A percentile compares a stretch with the other conserved stretches of the same genome.
phyloP scores from a whole-genome alignment of 2,329 filamentous ascomycete species.

The Curvularia spicifera region DNA sequence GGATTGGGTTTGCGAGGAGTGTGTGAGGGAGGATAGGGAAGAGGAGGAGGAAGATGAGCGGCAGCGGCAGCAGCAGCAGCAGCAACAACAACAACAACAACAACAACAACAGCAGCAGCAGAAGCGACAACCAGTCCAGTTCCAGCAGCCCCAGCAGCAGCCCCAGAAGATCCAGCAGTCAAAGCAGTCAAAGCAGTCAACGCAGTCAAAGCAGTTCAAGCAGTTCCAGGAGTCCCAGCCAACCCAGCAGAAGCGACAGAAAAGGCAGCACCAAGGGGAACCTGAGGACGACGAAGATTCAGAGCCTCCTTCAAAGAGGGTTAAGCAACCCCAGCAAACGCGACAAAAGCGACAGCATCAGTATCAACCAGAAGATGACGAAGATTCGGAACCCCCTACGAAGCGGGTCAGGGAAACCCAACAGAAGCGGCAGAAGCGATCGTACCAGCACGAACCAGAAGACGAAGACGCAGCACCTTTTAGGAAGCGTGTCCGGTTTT shows the following conservation, averaged over 20 bases:
- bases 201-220: too few relatives aligned
- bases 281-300: neutral
- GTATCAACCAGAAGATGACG: neutral
- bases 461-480: neutral
- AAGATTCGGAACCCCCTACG: neutral
- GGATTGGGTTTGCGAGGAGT: constrained; percentile 4
- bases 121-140: neutral
- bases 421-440: too few relatives aligned
- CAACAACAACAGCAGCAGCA: neutral
- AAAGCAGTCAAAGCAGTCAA: neutral
- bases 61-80: neutral
- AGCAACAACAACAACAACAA: too few relatives aligned
- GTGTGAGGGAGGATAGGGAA: neutral
- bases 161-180: neutral
- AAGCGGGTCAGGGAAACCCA: neutral
- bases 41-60: neutral
- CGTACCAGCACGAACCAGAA: neutral
- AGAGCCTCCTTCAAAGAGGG: neutral
- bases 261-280: neutral
- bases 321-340: too few relatives aligned
- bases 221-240: neutral
- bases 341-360: too few relatives aligned
- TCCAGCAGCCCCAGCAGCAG: neutral
- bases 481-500: neutral
- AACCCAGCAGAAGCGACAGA: too few relatives aligned